These are phyloP conservation scores for Purshia tridentata DNA, from an alignment of 306 rosid genomes.

Conservation along the genomic window DNA sequence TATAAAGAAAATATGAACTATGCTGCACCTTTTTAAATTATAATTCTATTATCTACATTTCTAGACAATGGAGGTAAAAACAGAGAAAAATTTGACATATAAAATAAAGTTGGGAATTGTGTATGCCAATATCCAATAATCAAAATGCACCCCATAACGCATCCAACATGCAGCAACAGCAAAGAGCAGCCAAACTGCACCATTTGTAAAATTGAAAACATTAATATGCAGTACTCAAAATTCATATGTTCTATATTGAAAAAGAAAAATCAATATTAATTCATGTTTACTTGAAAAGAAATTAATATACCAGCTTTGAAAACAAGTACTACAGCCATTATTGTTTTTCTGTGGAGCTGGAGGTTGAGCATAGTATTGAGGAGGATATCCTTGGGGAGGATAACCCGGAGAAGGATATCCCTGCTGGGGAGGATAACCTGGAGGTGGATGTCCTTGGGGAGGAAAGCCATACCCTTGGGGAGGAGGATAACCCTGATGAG, in stretches of 20 bases:
- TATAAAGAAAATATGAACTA: no score
- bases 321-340: slow-evolving; percentile 34
- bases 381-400: slow-evolving; percentile 30
- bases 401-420: slow-evolving; percentile 45
- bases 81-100: no score
- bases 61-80: no score
- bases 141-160: not conserved
- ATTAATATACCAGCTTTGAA: slow-evolving; percentile 76
- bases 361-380: slow-evolving; percentile 60
- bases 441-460: slow-evolving; percentile 42
- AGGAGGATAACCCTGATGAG: slow-evolving; percentile 57
- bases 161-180: slow-evolving; percentile 92
- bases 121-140: no score
- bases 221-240: no score
- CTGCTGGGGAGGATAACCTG: slow-evolving; percentile 48
- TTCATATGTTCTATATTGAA: no score
- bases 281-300: no score
- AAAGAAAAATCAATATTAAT: no score
- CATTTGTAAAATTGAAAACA: slow-evolving; percentile 12
- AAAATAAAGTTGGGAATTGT: no score
- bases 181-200: slow-evolving; percentile 90
- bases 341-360: slow-evolving; percentile 37
- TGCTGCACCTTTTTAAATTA: no score
- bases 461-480: slow-evolving; percentile 40
- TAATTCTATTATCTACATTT: no score